Percentiles rank a stretch among this genome's conserved stretches.
Evolutionary conservation across 1,284 basidiomycete genomes (phyloP).

Genomic region (Xerocomus amazonicus): DNA sequence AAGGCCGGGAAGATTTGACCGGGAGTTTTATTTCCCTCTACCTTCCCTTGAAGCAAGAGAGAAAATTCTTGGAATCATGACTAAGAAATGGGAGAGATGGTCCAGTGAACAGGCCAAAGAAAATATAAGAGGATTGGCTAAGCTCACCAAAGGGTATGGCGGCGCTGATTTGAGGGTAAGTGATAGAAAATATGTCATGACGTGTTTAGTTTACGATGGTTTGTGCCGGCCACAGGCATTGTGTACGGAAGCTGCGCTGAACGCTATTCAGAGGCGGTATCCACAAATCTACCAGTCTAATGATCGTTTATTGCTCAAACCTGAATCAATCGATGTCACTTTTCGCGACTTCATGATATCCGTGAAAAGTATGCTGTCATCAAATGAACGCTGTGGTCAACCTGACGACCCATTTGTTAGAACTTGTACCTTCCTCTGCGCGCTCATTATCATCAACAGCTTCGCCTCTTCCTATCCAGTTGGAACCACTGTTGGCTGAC

Average conservation of each 20-base stretch:
- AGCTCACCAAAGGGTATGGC: conserved; percentile 95
- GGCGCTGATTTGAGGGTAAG: conserved; percentile 92
- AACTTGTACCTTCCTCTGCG: conserved; percentile 91
- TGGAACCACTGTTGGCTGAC: conserved; percentile 75
- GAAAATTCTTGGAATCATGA: conserved; percentile 92
- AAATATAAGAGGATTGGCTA: conserved; percentile 72
- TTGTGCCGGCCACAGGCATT: conserved; percentile 57
- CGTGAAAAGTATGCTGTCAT: conserved; percentile 74
- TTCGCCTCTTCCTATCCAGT: conserved; percentile 79
- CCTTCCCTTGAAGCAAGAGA: conserved; percentile 83
- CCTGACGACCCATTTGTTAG: conserved; percentile 38
- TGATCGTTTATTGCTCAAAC: conserved; percentile 83
- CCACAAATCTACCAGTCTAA: conserved; percentile 96
- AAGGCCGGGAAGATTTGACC: conserved; percentile 93
- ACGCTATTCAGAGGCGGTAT: conserved; percentile 94
- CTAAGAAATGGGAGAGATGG: conserved; percentile 87
- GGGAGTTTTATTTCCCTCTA: conserved; percentile 97
- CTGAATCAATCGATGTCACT: conserved; percentile 83
- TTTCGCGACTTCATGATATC: conserved; percentile 98
- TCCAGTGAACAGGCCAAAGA: conserved; percentile 54
- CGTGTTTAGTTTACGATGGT: conserved; percentile 6
- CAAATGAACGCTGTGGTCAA: background rate
- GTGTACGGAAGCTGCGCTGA: conserved; percentile 95
- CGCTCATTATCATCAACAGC: conserved; percentile 86
- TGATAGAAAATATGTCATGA: conserved; percentile 12